Base-by-base conservation (phyloP, 257 asterid species). In the Paraleonurus japonicus region DNA sequence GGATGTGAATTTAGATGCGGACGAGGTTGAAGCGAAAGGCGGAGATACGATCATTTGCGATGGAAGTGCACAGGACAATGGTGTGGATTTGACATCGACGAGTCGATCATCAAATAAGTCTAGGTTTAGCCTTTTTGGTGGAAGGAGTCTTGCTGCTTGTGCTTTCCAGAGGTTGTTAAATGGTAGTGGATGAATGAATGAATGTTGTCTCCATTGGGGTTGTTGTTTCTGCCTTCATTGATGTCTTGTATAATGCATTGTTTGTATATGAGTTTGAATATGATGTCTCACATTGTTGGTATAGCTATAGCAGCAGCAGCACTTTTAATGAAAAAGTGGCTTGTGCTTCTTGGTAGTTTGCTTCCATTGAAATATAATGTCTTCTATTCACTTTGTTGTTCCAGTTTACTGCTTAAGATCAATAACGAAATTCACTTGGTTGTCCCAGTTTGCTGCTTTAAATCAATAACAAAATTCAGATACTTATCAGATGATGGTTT, bases 1-100 rank as follows among this genome's bases (percentile, higher is more conserved):
- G 74, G 80, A 85, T 0, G 89, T 92, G 77, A 86, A 82, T 77
- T 75, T 92, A 63, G 96, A 92, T 43, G 90, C 78, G n/a, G 94
- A 83, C 20, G 96, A 81, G 80, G 68, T 86, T 6, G 98, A 85
- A 73, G 78, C 67, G 30, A 93, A 76, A 72, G 80, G 28, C 19
- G 60, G 60, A 7, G 63, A 83, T 50, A 82, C 76, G 22, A 89
- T 87, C 77, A 78, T 90, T 2, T 84, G 85, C 62, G 86, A 76
- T 65, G 86, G 85, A 37, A 88, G 88, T 8, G 89, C 66, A 23
- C 67, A 19, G 7, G 60, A 73, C 11, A 61, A 37, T 6, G 73
- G 63, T 3, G 61, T 24, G 26, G 75, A 48, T 17, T 67, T 24
- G 2, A 22, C 57, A 8, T 74, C 83, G 1, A 45, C 74, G 15